A percentile compares a stretch with the other conserved stretches of the same genome.
phyloP scores from a whole-genome alignment of 2,329 filamentous ascomycete genomes.

The Fulvia fulva region DNA sequence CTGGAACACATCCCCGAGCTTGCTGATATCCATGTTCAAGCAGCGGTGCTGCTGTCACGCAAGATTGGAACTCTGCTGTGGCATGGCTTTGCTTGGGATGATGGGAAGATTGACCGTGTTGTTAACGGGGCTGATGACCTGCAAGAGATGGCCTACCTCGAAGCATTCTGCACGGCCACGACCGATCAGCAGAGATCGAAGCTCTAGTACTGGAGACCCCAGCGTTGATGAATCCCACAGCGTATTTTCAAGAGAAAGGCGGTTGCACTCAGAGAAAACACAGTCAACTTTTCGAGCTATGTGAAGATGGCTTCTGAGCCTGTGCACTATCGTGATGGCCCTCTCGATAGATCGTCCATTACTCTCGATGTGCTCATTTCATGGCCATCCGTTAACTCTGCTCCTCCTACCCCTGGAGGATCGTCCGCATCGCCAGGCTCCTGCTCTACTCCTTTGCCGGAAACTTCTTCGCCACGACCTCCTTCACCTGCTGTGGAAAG shows the following conservation, averaged over 20 bases:
- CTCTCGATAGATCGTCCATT: too few species aligned
- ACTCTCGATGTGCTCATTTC: too few species aligned
- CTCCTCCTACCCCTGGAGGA: too few species aligned
- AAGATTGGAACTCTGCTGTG: conserved; percentile 57
- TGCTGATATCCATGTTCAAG: conserved; percentile 23
- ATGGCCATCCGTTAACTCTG: too few species aligned
- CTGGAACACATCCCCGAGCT: conserved; percentile 36
- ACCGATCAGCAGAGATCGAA: background rate
- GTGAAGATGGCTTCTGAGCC: too few species aligned
- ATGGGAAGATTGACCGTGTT: conserved; percentile 56
- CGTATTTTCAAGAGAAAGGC: too few species aligned
- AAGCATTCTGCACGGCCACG: conserved; percentile 34
- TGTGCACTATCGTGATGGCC: too few species aligned
- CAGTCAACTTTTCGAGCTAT: too few species aligned
- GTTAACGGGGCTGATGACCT: conserved; percentile 50
- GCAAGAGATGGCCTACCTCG: conserved; percentile 54
- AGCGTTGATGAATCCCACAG: too few species aligned
- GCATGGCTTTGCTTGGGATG: conserved; percentile 54
- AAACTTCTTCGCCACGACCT: background rate
- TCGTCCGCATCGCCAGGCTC: too few species aligned
- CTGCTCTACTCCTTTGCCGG: background rate
- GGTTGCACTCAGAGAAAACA: too few species aligned
- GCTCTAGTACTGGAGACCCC: background rate
- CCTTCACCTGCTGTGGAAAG: background rate
- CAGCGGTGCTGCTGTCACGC: conserved; percentile 44